A percentile compares a stretch with the other conserved stretches of the same genome.
Evolutionary conservation across 2,329 filamentous ascomycete species (phyloP).

Genomic region (Trichophyton simii): DNA sequence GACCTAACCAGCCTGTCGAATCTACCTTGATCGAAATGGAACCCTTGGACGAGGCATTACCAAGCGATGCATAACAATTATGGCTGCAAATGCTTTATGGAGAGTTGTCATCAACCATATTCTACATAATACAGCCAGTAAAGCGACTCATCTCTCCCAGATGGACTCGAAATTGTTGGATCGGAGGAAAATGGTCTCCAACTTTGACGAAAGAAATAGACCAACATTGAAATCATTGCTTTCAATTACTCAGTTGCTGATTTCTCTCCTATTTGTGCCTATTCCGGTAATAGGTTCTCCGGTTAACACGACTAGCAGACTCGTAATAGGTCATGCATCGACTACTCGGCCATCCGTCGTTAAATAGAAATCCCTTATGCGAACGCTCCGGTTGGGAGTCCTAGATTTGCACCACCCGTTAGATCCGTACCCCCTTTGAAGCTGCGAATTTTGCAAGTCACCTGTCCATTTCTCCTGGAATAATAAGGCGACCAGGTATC

Average conservation of each 20-base stretch:
- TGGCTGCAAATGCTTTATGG: neutral
- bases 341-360: slow-evolving; percentile 8
- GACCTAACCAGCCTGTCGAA: neutral
- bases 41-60: neutral
- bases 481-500: neutral
- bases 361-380: slow-evolving; percentile 13
- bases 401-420: slow-evolving; percentile 9
- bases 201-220: neutral
- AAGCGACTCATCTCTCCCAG: neutral
- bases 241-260: neutral
- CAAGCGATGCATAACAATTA: neutral
- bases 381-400: slow-evolving; percentile 8
- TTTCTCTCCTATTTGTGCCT: neutral
- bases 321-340: slow-evolving; percentile 11
- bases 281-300: neutral
- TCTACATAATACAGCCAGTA: neutral
- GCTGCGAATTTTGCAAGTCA: neutral
- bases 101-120: neutral
- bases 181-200: neutral
- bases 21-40: neutral
- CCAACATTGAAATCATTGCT: neutral
- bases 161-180: neutral
- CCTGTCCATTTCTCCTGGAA: neutral
- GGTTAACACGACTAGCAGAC: slow-evolving; percentile 12
- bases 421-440: slow-evolving; percentile 2